Evolutionary conservation across 345 rosid species (phyloP).

Genomic region (Diplotaxis tenuifolia): DNA sequence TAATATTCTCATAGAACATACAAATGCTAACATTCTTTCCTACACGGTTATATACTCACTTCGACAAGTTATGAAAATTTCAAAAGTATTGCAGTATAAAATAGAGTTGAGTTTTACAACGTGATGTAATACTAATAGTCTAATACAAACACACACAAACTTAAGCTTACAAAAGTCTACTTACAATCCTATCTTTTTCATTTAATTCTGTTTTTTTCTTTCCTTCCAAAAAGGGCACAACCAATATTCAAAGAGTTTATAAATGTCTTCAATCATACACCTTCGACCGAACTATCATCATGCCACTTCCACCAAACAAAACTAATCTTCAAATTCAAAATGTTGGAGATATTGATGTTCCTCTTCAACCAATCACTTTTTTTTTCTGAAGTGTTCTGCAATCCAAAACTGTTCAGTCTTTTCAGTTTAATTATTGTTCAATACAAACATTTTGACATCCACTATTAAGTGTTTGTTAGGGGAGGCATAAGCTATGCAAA

Average conservation of each 20-base stretch:
- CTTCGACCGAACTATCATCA: neutral
- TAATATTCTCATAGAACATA: neutral
- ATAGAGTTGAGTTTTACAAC: slow-evolving; percentile 8
- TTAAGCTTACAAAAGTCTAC: neutral
- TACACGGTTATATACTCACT: neutral
- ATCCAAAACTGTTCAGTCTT: slow-evolving; percentile 16
- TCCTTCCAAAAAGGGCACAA: neutral
- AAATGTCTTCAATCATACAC: neutral
- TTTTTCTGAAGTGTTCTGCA: neutral
- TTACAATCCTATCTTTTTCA: neutral
- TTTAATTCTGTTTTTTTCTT: neutral
- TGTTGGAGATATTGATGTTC: neutral
- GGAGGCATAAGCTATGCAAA: neutral
- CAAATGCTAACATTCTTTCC: neutral
- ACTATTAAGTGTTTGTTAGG: neutral
- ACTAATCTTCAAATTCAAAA: neutral
- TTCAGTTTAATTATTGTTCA: neutral
- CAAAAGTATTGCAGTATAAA: neutral
- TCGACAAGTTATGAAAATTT: neutral
- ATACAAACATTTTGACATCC: neutral
- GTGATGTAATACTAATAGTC: neutral
- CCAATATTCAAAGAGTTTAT: neutral
- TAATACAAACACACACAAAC: neutral
- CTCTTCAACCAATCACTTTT: neutral
- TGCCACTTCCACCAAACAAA: neutral